Evolutionary conservation across 106 monocot genomes (phyloP).

Genomic region (Cymbidium sinense): DNA sequence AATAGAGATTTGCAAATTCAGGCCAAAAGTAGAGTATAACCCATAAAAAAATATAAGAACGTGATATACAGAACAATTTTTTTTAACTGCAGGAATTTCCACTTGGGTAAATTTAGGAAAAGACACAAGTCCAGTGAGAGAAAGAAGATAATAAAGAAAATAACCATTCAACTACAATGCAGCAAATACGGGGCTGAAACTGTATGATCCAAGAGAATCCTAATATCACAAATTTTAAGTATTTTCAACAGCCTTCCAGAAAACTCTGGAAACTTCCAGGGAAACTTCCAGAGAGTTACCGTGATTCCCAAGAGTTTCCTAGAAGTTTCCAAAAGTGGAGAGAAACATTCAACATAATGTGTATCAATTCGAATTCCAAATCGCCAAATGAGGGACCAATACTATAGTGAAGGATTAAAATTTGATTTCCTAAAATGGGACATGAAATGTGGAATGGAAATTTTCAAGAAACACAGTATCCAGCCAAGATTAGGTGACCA

Average conservation of each 20-base stretch:
- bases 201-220: neutral
- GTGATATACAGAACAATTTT: neutral
- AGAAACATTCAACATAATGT: neutral
- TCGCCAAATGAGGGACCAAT: neutral
- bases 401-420: neutral
- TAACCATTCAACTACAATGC: neutral
- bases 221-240: neutral
- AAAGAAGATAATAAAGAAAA: neutral
- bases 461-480: neutral
- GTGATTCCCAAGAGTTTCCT: neutral
- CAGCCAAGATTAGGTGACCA: neutral
- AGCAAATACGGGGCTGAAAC: neutral
- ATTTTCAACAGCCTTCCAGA: neutral
- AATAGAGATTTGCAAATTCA: neutral
- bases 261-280: neutral
- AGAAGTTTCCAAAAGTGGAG: neutral
- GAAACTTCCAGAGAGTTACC: neutral
- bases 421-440: neutral
- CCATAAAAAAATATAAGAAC: neutral
- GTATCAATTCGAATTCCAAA: neutral
- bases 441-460: neutral
- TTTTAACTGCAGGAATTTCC: neutral
- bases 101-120: neutral
- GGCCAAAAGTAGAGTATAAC: neutral
- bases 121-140: no score